Percentiles rank a stretch among this genome's conserved stretches.
phyloP scores from a whole-genome alignment of 192 early-diverging fungal species.

The Coemansia sp. region DNA sequence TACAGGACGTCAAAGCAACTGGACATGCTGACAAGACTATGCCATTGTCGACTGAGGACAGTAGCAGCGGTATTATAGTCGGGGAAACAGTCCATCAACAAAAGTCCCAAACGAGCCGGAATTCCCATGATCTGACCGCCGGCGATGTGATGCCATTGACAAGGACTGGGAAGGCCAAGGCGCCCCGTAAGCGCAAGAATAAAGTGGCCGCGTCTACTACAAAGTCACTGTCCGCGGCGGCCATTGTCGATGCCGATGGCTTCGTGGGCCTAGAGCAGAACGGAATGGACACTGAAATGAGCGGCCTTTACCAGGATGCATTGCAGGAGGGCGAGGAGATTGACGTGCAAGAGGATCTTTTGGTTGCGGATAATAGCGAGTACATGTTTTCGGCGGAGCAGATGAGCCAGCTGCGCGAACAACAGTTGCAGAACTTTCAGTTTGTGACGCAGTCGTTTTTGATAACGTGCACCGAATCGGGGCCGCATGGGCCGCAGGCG shows the following conservation, averaged over 20 bases:
- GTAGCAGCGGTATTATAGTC: not conserved
- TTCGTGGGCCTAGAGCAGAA: slow-evolving; percentile 9
- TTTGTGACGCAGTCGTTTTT: slow-evolving; percentile 54
- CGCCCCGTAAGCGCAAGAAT: slow-evolving; percentile 37
- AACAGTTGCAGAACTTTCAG: slow-evolving; percentile 57
- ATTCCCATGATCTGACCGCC: slow-evolving; percentile 8
- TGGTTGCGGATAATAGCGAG: slow-evolving; percentile 35
- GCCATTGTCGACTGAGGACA: not conserved
- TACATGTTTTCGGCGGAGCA: slow-evolving; percentile 50
- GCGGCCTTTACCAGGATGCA: slow-evolving; percentile 53
- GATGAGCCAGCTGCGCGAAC: slow-evolving; percentile 50
- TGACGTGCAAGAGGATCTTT: slow-evolving; percentile 49
- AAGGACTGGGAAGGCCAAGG: slow-evolving; percentile 17
- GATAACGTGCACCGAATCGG: slow-evolving; percentile 37
- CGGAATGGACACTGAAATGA: slow-evolving; percentile 49
- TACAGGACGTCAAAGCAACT: not conserved
- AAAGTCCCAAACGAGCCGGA: slow-evolving; percentile 12
- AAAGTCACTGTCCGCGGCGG: slow-evolving; percentile 16
- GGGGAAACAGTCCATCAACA: not conserved
- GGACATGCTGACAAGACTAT: not conserved
- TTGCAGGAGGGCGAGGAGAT: slow-evolving; percentile 51
- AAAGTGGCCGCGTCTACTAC: slow-evolving; percentile 16
- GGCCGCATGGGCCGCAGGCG: slow-evolving; percentile 29
- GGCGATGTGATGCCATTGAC: slow-evolving; percentile 11
- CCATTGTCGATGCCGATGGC: slow-evolving; percentile 21